Base-by-base conservation (phyloP, 768 basidiomycete species). In the Hygrophoropsis aurantiaca region DNA sequence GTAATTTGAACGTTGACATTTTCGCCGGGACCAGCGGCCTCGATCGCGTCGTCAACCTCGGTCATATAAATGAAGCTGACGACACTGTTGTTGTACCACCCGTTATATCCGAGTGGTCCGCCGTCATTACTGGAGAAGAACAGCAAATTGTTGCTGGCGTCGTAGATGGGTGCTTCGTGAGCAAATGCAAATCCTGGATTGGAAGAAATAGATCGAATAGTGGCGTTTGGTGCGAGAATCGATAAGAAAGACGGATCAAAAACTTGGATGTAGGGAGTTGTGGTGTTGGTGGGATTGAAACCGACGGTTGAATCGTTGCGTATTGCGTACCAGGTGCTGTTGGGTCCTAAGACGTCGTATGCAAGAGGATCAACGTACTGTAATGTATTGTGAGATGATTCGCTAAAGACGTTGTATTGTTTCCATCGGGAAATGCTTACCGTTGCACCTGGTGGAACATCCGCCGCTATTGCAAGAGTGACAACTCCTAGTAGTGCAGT, bases 81-180 rank as follows among this genome's bases (percentile, higher is more conserved):
- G 46, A 74, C 60, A 51, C 79, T 85, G 58, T 82, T 84, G 50
- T 80, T 73, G 49, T 82, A 62, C 19, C 81, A 54, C 49, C 81
- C 83, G 44, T 80, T 84, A 60, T 75, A 71, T 4, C 84, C 84
- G 2, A 84, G 69, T 23, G 75, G 54, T 4, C 83, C 83, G 15
- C 85, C 84, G 48, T 80, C 81, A 55, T 83, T 85, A 62, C 81
- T 82, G 8, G 78, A 76, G 56, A 88, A 88, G 66, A 79, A 81
- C 2, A 90, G 69, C 51, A 85, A 80, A 58, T 87, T 76, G 7
- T 79, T 81, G 19, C 67, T 71, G 4, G 79, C 64, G 34, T 77
- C 67, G 66, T 79, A 85, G 2, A 87, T 67, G 0, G 84, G 84
- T 8, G 84, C 86, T 64, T 90, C 87, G 59, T 88, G 86, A 13